Evolutionary conservation across 306 rosid genomes (phyloP), one percentile per base, ranked within the genome.

Genomic region (Sesbania bispinosa): DNA sequence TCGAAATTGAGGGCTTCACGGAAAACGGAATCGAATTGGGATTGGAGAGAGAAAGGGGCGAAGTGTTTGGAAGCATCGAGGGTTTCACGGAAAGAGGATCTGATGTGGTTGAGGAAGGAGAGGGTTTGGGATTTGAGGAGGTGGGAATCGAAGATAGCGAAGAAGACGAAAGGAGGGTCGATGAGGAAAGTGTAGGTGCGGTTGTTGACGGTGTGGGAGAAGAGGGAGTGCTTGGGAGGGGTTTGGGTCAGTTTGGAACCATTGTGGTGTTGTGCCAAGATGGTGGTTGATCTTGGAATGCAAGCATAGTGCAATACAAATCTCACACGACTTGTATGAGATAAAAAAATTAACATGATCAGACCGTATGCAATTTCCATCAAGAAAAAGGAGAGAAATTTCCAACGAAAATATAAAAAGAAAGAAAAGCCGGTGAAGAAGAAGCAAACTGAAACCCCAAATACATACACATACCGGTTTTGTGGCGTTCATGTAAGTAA

Each of bases 271-370:
- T 88, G 87, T 58, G 86, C 96, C 6, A 94, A 81, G 71, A 89
- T 72, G 6, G 88, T 84, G 26, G 51, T 73, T n/a, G 80, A 80
- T 58, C 76, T 78, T 2, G 96, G 93, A 91, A 91, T 88, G 96
- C 97, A 91, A 16, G 81, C 78, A 35, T 94, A 89, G 60, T 79
- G 77, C n/a, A n/a, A n/a, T n/a, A n/a, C n/a, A n/a, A n/a, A n/a
- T n/a, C n/a, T n/a, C n/a, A n/a, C n/a, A n/a, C n/a, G n/a, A n/a
- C n/a, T n/a, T n/a, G n/a, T n/a, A n/a, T n/a, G n/a, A n/a, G n/a
- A n/a, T n/a, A n/a, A n/a, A n/a, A n/a, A n/a, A n/a, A n/a, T n/a
- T n/a, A n/a, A n/a, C n/a, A n/a, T n/a, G n/a, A n/a, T n/a, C n/a
- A n/a, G n/a, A n/a, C n/a, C n/a, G n/a, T n/a, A n/a, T n/a, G n/a